Percentiles rank a stretch among this genome's conserved stretches.
Evolutionary conservation across 164 flowering plant genomes (phyloP).

Genomic region (Annona cherimola): DNA sequence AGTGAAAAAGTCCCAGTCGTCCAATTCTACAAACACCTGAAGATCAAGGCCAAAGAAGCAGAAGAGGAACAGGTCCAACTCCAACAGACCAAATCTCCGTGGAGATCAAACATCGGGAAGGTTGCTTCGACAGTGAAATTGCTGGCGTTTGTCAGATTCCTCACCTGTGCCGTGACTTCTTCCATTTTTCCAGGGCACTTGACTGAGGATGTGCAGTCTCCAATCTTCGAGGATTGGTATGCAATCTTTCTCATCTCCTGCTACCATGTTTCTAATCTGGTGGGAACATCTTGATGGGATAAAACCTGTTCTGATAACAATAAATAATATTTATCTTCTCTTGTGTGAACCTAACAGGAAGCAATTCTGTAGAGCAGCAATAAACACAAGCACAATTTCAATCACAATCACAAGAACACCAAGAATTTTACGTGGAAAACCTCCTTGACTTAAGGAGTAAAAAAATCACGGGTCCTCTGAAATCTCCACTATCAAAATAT

Average conservation of each 20-base stretch:
- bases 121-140: constrained; percentile 63
- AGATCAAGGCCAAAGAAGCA: constrained; percentile 38
- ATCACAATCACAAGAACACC: no score
- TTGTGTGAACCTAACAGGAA: no score
- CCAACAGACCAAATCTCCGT: constrained; percentile 29
- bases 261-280: constrained; percentile 80
- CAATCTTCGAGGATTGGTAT: constrained; percentile 78
- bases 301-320: no score
- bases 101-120: constrained; percentile 58
- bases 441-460: no score
- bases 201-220: constrained; percentile 88
- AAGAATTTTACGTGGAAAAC: no score
- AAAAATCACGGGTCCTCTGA: no score
- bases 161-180: constrained; percentile 68
- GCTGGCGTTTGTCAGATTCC: constrained; percentile 59
- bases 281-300: constrained; percentile 77
- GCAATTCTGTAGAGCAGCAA: no score
- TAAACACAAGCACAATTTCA: no score
- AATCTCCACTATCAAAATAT: no score
- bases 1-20: constrained; percentile 74
- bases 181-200: constrained; percentile 90
- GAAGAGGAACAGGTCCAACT: constrained; percentile 58
- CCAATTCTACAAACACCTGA: constrained; percentile 61
- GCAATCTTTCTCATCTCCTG: constrained; percentile 66
- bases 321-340: no score